Base-by-base conservation (phyloP, 805 yeast genomes). In the Sugiyamaella qingdaonensis region DNA sequence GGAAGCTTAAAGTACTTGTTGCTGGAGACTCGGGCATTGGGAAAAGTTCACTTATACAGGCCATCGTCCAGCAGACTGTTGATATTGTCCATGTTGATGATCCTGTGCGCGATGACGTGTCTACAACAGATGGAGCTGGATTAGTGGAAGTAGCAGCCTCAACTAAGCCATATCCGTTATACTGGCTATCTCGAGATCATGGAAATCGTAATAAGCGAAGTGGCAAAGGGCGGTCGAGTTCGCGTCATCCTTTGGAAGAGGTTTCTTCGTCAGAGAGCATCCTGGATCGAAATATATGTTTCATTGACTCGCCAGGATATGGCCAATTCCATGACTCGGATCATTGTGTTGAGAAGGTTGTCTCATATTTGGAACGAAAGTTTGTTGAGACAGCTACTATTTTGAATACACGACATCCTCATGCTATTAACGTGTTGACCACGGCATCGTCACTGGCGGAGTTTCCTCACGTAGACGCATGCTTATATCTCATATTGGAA, bases 11-110 rank as follows among this genome's bases (percentile, higher is more conserved):
- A 48, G 49, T 63, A 13, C 51, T 88, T 90, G 83, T 88, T 27
- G 88, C 89, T 35, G 96, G 96, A 63, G 96, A 88, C 67, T 81
- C 88, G 45, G 95, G 95, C 8, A 73, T 88, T 49, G 96, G 96
- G 56, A 88, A 88, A 68, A 85, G 94, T 19, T 85, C 94, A 0
- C 87, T 88, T 57, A 77, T 89, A 69, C 86, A 86, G 70, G 88
- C 96, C 1, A 69, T 89, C 52, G 86, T 88, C 70, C 94, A 86
- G 67, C 79, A 91, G 41, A 51, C 57, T 32, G 49, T 48, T n/a
- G 66, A 61, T 32, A 49, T 63, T 33, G 65, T 63, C 10, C 57
- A 51, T 44, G 53, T 60, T 11, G 66, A 62, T 36, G 57, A 42
- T 10, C 56, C 52, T 10, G 54, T 41, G 8, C 41, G 47, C 9